phyloP scores from a whole-genome alignment of 2,329 filamentous ascomycete species.

The Endoconidiophora polonica region DNA sequence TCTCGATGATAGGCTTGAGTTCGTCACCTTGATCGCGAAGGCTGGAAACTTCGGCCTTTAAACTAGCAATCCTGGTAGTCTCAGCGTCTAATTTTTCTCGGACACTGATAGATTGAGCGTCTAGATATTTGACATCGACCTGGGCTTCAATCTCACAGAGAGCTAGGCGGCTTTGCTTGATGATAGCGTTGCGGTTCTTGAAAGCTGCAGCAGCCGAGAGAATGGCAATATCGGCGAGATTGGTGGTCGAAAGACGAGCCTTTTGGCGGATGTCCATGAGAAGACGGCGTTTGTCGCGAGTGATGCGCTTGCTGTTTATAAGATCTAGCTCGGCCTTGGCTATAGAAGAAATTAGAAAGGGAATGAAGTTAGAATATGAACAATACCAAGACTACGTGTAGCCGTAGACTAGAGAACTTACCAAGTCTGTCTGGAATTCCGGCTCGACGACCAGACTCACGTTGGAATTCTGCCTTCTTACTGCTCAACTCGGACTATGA shows the following conservation, averaged over 20 bases:
- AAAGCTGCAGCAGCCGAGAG: slow-evolving; percentile 3
- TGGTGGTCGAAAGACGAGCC: slow-evolving; percentile 4
- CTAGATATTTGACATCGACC: slow-evolving; percentile 63
- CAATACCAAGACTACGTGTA: neutral
- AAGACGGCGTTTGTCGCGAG: slow-evolving; percentile 45
- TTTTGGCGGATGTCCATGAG: slow-evolving; percentile 27
- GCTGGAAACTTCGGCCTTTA: slow-evolving; percentile 24
- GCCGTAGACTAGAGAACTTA: slow-evolving; percentile 22
- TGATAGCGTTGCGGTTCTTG: slow-evolving; percentile 6
- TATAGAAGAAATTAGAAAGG: neutral
- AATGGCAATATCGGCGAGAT: neutral
- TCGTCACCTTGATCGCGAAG: slow-evolving; percentile 23
- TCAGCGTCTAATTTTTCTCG: slow-evolving; percentile 32
- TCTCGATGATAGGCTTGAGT: slow-evolving; percentile 18
- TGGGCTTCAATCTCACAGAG: slow-evolving; percentile 60
- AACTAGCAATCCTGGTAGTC: slow-evolving; percentile 23
- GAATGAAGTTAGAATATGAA: neutral
- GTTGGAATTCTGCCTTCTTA: slow-evolving; percentile 54
- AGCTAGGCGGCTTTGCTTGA: slow-evolving; percentile 22
- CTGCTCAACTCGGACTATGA: slow-evolving; percentile 31
- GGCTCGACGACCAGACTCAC: slow-evolving; percentile 44
- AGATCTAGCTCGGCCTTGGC: slow-evolving; percentile 1
- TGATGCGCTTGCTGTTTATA: slow-evolving; percentile 14
- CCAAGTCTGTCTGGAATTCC: slow-evolving; percentile 56
- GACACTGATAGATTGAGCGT: slow-evolving; percentile 45